Conservation (phyloP, 257 asterid genomes). For the Knoxia roxburghii region DNA sequence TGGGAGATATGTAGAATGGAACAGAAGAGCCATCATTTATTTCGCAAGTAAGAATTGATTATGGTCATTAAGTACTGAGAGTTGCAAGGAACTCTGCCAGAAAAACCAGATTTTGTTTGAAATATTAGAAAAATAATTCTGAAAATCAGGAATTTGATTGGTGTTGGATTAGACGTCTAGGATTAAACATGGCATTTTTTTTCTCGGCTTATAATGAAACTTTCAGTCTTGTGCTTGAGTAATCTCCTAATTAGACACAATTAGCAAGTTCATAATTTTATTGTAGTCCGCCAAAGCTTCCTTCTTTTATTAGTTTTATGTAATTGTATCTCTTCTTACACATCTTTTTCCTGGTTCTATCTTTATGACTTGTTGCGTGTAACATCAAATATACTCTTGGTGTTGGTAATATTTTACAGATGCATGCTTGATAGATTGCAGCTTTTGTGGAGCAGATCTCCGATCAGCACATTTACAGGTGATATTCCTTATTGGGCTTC, state of each 20-base stretch:
- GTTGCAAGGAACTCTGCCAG: too few relatives aligned
- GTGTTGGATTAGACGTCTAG: not conserved
- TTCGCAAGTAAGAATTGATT: too few relatives aligned
- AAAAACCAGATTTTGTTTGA: too few relatives aligned
- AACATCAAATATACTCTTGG: not conserved
- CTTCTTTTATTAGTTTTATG: not conserved
- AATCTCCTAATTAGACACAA: not conserved
- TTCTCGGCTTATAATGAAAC: not conserved
- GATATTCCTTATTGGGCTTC: not conserved
- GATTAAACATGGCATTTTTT: not conserved
- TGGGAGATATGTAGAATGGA: too few relatives aligned
- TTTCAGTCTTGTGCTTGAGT: not conserved
- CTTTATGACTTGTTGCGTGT: not conserved
- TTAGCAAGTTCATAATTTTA: not conserved
- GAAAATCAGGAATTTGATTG: too few relatives aligned
- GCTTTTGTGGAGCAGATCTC: conserved; percentile 89
- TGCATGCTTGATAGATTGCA: conserved; percentile 83
- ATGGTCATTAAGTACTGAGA: too few relatives aligned
- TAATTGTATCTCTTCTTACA: too few relatives aligned
- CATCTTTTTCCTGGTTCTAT: too few relatives aligned
- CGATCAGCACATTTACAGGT: conserved; percentile 97
- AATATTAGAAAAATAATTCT: too few relatives aligned
- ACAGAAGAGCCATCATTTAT: too few relatives aligned
- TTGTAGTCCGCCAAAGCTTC: not conserved
- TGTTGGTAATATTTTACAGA: conserved; percentile 36